Base-by-base conservation (phyloP, 345 rosid genomes). In the Sisymbrium irio region DNA sequence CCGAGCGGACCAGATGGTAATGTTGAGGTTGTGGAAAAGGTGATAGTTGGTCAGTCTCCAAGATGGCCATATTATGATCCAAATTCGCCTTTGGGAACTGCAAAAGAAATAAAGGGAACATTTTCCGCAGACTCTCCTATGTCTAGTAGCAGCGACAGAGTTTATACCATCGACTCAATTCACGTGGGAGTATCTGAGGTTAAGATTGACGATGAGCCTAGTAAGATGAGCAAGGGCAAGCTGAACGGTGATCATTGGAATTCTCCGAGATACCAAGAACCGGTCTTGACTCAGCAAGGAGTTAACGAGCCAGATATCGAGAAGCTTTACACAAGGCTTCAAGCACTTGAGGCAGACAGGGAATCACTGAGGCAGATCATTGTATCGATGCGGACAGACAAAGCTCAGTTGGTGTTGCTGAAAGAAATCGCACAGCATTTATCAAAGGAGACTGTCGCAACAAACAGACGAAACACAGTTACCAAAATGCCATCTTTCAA, bases 351-450 rank as follows among this genome's bases (percentile, higher is more conserved):
- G 82, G 98, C 96, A 22, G 98, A 95, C 65, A 89, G 91, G 76
- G 99, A 95, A 78, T 95, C 97, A n/a, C 79, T 95, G 91, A 87
- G 92, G 68, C 98, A 89, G 74, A 86, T 96, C 78, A 72, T 95
- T 72, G 81, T 90, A 69, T 90, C 98, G 9, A 96, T 90, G 98
- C 83, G 93, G 36, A 92, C 96, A 18, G 97, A 92, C 65, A 92
- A 90, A 83, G 96, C 97, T 10, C 98, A 89, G 62, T 20, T 92
- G 76, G 86, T 89, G 63, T 58, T 95, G 72, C 77, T 95, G 81
- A 95, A 89, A 81, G 99, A 95, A 82, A 90, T 92, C 19, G 96
- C 98, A 58, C 98, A 92, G 69, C 97, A 87, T 42, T 68, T 96
- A 79, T 85, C 84, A 72, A 90, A 87, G 79, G 97, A 90, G 50